Percentiles rank a stretch among this genome's conserved stretches.
Conservation (phyloP, 1,139 yeast genomes). For the Debaryomycetaceae sp. region DNA sequence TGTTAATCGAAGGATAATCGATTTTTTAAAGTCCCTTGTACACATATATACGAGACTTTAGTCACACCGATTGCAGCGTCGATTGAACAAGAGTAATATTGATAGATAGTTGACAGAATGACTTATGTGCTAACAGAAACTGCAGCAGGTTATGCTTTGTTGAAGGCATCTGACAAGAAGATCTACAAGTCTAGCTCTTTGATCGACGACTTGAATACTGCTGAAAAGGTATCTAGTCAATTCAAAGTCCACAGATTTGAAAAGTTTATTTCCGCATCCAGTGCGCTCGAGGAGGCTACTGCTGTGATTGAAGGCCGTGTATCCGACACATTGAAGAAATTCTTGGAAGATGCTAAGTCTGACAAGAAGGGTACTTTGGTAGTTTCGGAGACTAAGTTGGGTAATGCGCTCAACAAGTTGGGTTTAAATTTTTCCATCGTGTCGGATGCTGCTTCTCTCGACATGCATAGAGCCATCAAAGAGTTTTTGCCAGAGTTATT, state of each 20-base stretch:
- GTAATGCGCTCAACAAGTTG: conserved; percentile 92
- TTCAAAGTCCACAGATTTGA: conserved; percentile 94
- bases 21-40: background rate
- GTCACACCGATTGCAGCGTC: background rate
- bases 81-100: background rate
- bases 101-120: conserved; percentile 38
- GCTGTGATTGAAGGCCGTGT: conserved; percentile 93
- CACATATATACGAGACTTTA: background rate
- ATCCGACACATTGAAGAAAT: conserved; percentile 71
- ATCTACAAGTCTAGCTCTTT: conserved; percentile 79
- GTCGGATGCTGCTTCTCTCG: conserved; percentile 91
- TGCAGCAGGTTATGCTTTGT: conserved; percentile 96
- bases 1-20: background rate
- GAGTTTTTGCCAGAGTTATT: conserved; percentile 90
- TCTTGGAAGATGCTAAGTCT: conserved; percentile 76
- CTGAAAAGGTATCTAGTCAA: conserved; percentile 74
- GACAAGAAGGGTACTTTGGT: conserved; percentile 88
- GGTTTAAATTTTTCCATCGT: conserved; percentile 86
- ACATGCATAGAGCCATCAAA: conserved; percentile 91
- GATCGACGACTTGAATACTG: conserved; percentile 73
- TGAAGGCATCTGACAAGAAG: conserved; percentile 97
- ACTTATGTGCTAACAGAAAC: conserved; percentile 96
- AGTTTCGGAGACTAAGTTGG: conserved; percentile 93
- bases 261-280: conserved; percentile 90
- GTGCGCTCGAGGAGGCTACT: conserved; percentile 93